Conservation (phyloP, 2,329 filamentous ascomycete genomes). For the Diaporthe caulivora region DNA sequence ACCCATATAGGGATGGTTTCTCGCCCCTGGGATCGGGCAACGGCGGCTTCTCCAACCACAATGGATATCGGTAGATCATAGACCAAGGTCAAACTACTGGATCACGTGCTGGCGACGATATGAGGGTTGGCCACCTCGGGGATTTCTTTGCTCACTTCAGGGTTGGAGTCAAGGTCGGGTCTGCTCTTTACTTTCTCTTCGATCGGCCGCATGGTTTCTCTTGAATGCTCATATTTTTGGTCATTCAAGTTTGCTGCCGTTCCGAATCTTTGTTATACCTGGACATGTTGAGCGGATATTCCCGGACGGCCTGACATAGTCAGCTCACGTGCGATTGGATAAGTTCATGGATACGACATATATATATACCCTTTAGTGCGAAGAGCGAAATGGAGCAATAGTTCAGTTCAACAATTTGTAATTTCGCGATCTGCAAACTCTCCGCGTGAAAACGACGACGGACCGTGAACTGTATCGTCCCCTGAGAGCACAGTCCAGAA, state of each 20-base stretch:
- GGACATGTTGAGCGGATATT: slow-evolving; percentile 14
- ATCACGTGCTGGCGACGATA: neutral
- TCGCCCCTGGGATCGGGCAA: slow-evolving; percentile 32
- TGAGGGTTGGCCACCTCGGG: neutral
- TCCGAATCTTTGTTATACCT: neutral
- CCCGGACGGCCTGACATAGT: slow-evolving; percentile 9
- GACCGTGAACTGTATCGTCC: neutral
- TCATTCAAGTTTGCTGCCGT: neutral
- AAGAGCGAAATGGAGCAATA: slow-evolving; percentile 15
- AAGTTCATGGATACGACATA: slow-evolving; percentile 26
- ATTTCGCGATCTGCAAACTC: too few species aligned
- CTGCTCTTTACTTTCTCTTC: slow-evolving; percentile 19
- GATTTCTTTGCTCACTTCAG: neutral
- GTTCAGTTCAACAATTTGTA: neutral
- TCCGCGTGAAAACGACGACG: neutral
- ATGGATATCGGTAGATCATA: slow-evolving; percentile 20
- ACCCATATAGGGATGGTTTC: slow-evolving; percentile 38
- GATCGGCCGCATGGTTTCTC: neutral
- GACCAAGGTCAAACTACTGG: neutral
- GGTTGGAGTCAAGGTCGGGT: slow-evolving; percentile 23
- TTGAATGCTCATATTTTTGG: neutral
- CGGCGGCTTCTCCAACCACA: slow-evolving; percentile 19
- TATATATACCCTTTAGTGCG: slow-evolving; percentile 33
- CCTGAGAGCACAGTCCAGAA: neutral
- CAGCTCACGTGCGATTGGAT: slow-evolving; percentile 14